Evolutionary conservation across 805 yeast species (phyloP).

Genomic region (Starmerella apicola): DNA sequence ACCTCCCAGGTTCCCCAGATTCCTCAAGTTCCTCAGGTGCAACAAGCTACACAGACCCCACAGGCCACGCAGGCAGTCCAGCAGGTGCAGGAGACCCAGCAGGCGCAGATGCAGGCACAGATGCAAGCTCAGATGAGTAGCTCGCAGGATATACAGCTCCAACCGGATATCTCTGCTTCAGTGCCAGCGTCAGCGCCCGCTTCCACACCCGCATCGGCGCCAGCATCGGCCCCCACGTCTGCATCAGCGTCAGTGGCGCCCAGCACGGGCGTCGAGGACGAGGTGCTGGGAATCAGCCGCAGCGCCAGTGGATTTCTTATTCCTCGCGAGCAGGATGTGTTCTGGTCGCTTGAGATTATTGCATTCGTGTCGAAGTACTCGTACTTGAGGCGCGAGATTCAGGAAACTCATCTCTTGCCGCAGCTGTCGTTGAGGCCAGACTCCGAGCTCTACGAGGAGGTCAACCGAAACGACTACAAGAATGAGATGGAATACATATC

Average conservation of each 20-base stretch:
- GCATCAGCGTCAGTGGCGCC: too few species aligned
- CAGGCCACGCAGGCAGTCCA: not conserved
- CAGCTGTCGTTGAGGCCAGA: slow-evolving; percentile 40
- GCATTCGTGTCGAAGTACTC: slow-evolving; percentile 93
- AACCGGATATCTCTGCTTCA: too few species aligned
- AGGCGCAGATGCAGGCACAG: not conserved
- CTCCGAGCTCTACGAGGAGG: slow-evolving; percentile 7
- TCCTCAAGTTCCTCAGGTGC: not conserved
- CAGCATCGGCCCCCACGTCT: not conserved
- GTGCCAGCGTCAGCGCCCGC: not conserved
- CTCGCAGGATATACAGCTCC: too few species aligned
- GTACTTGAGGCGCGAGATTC: slow-evolving; percentile 57
- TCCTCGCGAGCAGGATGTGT: slow-evolving; percentile 85
- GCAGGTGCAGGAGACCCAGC: not conserved
- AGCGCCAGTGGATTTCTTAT: slow-evolving; percentile 61
- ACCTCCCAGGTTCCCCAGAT: not conserved
- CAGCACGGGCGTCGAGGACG: too few species aligned
- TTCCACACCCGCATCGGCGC: not conserved
- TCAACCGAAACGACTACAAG: slow-evolving; percentile 4
- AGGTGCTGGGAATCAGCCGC: slow-evolving; percentile 33
- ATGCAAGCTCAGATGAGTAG: too few species aligned
- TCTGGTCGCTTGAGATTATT: slow-evolving; percentile 81
- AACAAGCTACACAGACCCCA: not conserved
- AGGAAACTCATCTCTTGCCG: slow-evolving; percentile 62
- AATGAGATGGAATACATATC: slow-evolving; percentile 7